Evolutionary conservation across 2,329 filamentous ascomycete species (phyloP).

Genomic region (Cordyceps militaris): DNA sequence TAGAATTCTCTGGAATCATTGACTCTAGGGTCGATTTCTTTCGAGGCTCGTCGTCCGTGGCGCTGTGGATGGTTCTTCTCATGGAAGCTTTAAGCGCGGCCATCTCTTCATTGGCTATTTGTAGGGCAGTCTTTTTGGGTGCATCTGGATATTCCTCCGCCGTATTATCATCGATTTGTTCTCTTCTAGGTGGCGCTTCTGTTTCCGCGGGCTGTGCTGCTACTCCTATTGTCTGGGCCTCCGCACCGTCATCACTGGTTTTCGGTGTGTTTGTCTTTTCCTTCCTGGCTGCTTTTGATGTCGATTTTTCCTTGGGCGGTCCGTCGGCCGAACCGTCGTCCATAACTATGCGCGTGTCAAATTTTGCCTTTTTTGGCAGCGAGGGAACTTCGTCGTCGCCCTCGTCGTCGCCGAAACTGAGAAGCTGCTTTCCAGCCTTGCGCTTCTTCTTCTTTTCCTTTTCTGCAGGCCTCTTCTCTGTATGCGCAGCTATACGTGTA

Average conservation of each 20-base stretch:
- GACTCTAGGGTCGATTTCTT: conserved; percentile 63
- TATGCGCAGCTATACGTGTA: conserved; percentile 47
- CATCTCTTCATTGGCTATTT: conserved; percentile 72
- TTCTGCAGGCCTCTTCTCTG: conserved; percentile 30
- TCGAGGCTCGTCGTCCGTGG: conserved; percentile 44
- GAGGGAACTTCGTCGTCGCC: conserved; percentile 48
- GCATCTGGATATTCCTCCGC: conserved; percentile 17
- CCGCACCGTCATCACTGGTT: conserved; percentile 20
- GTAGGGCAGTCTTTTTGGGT: conserved; percentile 47
- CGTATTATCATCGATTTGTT: not conserved
- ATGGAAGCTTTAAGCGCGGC: conserved; percentile 75
- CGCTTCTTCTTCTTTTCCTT: conserved; percentile 56
- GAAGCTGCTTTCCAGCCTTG: conserved; percentile 66
- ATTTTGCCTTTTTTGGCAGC: conserved; percentile 68
- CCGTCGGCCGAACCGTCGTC: conserved; percentile 34
- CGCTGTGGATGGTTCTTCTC: conserved; percentile 54
- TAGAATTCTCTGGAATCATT: conserved; percentile 67
- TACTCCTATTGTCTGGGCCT: conserved; percentile 8
- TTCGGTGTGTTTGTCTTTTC: conserved; percentile 22
- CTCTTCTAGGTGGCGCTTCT: not conserved
- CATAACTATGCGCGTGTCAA: conserved; percentile 67
- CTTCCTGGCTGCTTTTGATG: conserved; percentile 25
- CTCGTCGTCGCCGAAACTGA: conserved; percentile 72
- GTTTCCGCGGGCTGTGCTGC: not conserved
- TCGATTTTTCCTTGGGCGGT: conserved; percentile 21